Evolutionary conservation across 441 rosid genomes (phyloP), one percentile per base, ranked within the genome.

Genomic region (Eruca vesicaria): DNA sequence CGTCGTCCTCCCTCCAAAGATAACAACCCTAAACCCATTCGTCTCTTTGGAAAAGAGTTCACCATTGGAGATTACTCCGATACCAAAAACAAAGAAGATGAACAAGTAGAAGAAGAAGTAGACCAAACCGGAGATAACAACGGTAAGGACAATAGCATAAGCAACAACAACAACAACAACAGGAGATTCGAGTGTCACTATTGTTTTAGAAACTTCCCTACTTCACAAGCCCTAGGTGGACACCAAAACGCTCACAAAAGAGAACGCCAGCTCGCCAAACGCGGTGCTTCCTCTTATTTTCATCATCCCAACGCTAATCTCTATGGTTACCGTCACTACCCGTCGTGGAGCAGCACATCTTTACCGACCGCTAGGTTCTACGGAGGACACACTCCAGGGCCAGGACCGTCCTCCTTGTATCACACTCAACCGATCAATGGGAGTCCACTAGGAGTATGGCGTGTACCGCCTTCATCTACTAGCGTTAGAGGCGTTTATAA

Each of bases 241-340:
- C 99, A 94, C 79, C 99, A 94, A 82, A 94, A 94, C 87, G 99
- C 99, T 5, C 99, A 94, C 87, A 94, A 94, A 80, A 82, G 98
- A 38, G 99, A 94, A 78, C 92, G 98, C 64, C 98, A 94, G 69
- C 88, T 92, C 45, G 97, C 97, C 3, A 94, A 92, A 77, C 86
- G 94, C 19, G 94, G 57, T 31, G 1, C 56, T 45, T 56, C 80
- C 55, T 56, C 80, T 59, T 71, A 77, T 66, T 72, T 58, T 31
- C 66, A 76, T 63, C 80, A 78, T 36, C 64, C 66, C 2, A 77
- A 72, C 41, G 3, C 68, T 33, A 64, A 59, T 60, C 59, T 36
- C 9, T 68, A 67, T 14, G 67, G 68, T 21, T 64, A 62, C 84
- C 72, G 31, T 75, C 50, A 79, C 76, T 53, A 62, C 64, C 74